phyloP scores from a whole-genome alignment of 2,329 filamentous ascomycete genomes.

The Plenodomus biglobosus region DNA sequence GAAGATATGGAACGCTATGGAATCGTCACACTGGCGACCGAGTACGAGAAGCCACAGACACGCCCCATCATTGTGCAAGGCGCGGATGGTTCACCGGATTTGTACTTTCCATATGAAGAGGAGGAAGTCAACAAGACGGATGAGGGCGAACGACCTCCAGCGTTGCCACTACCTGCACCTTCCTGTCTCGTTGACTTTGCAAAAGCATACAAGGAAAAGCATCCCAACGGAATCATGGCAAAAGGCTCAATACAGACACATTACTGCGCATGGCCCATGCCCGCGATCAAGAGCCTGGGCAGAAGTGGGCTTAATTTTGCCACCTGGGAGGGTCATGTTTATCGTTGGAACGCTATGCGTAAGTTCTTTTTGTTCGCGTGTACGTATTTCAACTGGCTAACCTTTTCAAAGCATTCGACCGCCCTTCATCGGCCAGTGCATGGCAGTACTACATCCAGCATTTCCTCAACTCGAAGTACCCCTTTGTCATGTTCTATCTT shows the following conservation, averaged over 20 bases:
- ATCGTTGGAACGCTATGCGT: conserved; percentile 38
- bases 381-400: too few species aligned
- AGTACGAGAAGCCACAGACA: conserved; percentile 27
- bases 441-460: conserved; percentile 38
- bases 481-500: conserved; percentile 32
- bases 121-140: conserved; percentile 4
- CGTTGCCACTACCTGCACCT: conserved; percentile 17
- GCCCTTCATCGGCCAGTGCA: conserved; percentile 28
- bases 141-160: conserved; percentile 12
- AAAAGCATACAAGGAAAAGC: conserved; percentile 14
- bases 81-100: conserved; percentile 24
- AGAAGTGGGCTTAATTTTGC: conserved; percentile 25
- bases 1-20: conserved; percentile 35
- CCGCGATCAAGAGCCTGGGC: conserved; percentile 23
- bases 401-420: conserved; percentile 27
- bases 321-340: conserved; percentile 33
- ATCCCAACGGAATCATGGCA: conserved; percentile 26
- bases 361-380: too few species aligned
- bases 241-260: conserved; percentile 34
- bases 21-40: conserved; percentile 17
- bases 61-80: conserved; percentile 26
- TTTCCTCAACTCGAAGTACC: conserved; percentile 32
- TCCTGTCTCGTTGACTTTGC: conserved; percentile 26
- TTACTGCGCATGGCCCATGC: conserved; percentile 40
- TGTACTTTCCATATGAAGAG: conserved; percentile 34